phyloP scores from a whole-genome alignment of 495 filamentous ascomycete species.

The Penicillium goetzii region DNA sequence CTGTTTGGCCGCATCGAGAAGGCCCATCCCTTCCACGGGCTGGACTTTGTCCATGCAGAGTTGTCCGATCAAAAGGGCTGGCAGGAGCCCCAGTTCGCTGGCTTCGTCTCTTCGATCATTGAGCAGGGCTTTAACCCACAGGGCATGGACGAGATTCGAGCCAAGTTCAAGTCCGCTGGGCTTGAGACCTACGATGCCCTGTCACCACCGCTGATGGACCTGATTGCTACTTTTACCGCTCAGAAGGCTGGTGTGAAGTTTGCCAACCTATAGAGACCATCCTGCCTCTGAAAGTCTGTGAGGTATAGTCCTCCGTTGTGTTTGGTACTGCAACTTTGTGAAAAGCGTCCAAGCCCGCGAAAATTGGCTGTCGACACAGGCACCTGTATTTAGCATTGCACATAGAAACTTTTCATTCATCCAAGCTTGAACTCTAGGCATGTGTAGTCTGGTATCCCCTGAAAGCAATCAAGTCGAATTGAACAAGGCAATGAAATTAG shows the following conservation, averaged over 20 bases:
- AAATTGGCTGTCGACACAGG: not conserved
- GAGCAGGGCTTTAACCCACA: conserved; percentile 62
- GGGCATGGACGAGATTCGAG: conserved; percentile 53
- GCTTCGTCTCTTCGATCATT: conserved; percentile 62
- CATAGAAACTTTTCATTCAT: not conserved
- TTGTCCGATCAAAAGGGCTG: conserved; percentile 58
- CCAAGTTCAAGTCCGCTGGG: conserved; percentile 50
- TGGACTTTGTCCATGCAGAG: conserved; percentile 65
- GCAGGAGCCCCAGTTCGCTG: conserved; percentile 67
- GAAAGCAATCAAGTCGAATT: too few relatives aligned
- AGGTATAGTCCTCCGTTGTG: not conserved
- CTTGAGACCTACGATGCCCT: conserved; percentile 61
- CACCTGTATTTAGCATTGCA: conserved; percentile 6
- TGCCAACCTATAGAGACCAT: conserved; percentile 25
- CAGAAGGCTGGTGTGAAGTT: conserved; percentile 43
- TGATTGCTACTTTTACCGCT: conserved; percentile 58
- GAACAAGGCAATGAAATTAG: too few relatives aligned
- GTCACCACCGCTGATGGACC: conserved; percentile 60
- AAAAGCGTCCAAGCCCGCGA: not conserved
- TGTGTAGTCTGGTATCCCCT: not conserved
- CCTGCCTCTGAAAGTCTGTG: not conserved
- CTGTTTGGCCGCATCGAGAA: conserved; percentile 62
- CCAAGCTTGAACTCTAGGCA: not conserved
- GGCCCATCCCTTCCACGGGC: conserved; percentile 63
- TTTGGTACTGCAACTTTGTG: not conserved